Evolutionary conservation across 768 basidiomycete genomes (phyloP).

Genomic region (Suillus plorans): DNA sequence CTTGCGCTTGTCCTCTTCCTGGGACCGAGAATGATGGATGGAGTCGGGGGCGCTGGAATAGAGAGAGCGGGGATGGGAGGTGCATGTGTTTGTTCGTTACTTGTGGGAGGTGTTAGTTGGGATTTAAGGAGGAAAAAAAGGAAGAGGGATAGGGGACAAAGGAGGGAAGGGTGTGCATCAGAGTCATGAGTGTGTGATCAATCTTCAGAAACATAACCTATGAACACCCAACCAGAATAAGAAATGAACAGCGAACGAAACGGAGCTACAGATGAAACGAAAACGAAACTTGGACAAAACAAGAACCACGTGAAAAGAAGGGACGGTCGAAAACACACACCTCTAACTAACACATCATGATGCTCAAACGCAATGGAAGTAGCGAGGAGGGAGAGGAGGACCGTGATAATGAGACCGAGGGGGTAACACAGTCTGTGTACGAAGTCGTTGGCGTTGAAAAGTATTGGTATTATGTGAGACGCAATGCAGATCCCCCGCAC

Average conservation of each 20-base stretch:
- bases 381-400: slow-evolving; percentile 54
- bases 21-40: background rate
- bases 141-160: no score
- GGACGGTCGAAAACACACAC: slow-evolving; percentile 39
- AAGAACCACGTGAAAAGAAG: background rate
- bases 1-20: background rate
- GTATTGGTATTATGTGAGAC: background rate
- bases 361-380: slow-evolving; percentile 63
- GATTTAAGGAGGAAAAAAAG: background rate
- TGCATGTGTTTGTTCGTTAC: background rate
- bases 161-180: background rate
- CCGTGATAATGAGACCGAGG: slow-evolving; percentile 50
- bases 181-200: background rate
- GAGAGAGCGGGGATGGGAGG: background rate
- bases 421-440: slow-evolving; percentile 64
- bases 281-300: background rate
- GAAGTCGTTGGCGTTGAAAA: background rate
- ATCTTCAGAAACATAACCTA: background rate
- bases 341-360: slow-evolving; percentile 61
- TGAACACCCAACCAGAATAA: background rate
- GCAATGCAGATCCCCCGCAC: background rate
- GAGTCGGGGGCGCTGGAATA: background rate
- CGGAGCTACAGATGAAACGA: background rate
- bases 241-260: background rate
- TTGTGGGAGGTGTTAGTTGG: background rate